Percentiles rank a stretch among this genome's conserved stretches.
Conservation (phyloP, 305 asterid genomes). For the Solanum aculeatissimum region DNA sequence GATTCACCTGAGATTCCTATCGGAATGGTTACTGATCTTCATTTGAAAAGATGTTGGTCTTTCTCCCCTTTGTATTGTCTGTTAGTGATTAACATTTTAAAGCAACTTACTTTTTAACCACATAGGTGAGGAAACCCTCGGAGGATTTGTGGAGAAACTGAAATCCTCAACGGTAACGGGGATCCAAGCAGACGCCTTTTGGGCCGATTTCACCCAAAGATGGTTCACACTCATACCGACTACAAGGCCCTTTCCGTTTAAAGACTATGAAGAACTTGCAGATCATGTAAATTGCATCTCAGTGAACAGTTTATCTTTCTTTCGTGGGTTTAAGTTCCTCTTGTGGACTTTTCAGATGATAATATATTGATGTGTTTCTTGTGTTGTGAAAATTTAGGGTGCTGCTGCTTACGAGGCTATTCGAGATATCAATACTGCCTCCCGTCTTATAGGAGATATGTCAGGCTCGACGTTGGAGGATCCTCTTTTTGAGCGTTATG, state of each 20-base stretch:
- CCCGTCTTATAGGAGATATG: slow-evolving; percentile 73
- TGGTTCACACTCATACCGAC: slow-evolving; percentile 80
- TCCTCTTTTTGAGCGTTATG: slow-evolving; percentile 61
- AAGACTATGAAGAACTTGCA: slow-evolving; percentile 47
- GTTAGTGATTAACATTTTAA: background rate
- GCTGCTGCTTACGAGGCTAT: slow-evolving; percentile 59
- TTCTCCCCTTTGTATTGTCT: background rate
- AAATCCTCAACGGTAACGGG: slow-evolving; percentile 11
- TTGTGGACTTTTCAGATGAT: background rate
- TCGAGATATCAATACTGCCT: slow-evolving; percentile 69
- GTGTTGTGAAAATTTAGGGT: slow-evolving; percentile 22
- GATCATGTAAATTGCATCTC: slow-evolving; percentile 51
- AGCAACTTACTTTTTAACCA: background rate
- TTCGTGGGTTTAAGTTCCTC: background rate
- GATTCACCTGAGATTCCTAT: slow-evolving; percentile 68
- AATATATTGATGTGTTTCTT: background rate
- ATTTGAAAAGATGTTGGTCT: slow-evolving; percentile 54
- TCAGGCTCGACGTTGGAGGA: slow-evolving; percentile 62
- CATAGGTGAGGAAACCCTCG: slow-evolving; percentile 51
- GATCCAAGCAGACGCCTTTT: slow-evolving; percentile 17
- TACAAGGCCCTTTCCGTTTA: slow-evolving; percentile 46
- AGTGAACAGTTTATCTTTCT: background rate
- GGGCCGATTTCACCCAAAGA: slow-evolving; percentile 63
- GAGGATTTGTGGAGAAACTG: slow-evolving; percentile 26
- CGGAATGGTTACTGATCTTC: slow-evolving; percentile 60